These are phyloP conservation scores for Claviceps citrina DNA, from an alignment of 2,329 filamentous ascomycete species.

Conservation along the genomic window DNA sequence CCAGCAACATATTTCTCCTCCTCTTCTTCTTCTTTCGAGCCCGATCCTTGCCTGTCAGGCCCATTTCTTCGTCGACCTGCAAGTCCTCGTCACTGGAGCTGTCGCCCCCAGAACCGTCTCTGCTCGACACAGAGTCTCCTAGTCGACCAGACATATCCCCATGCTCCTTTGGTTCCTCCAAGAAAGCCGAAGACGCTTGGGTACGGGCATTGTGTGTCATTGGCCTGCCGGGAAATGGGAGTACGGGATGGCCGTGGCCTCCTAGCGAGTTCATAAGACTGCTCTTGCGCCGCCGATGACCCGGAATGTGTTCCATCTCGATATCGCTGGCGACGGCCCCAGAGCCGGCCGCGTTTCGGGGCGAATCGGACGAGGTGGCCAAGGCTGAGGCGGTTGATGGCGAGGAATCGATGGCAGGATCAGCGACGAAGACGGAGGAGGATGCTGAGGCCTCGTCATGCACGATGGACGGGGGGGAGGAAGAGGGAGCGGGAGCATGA, in stretches of 20 bases:
- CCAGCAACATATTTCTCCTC: constrained; percentile 50
- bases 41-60: constrained; percentile 60
- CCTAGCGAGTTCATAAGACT: constrained; percentile 31
- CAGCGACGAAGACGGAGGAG: constrained; percentile 1
- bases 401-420: constrained; percentile 1
- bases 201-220: constrained; percentile 4
- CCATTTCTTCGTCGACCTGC: constrained; percentile 80
- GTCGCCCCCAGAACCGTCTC: constrained; percentile 29
- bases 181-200: constrained; percentile 10
- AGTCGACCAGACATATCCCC: constrained; percentile 7
- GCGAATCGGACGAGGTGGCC: constrained; percentile 7
- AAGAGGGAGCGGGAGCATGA: background rate
- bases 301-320: constrained; percentile 40
- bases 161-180: constrained; percentile 30
- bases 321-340: constrained; percentile 24
- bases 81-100: constrained; percentile 56
- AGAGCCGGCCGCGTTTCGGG: constrained; percentile 5
- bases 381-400: constrained; percentile 4
- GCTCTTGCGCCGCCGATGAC: constrained; percentile 40
- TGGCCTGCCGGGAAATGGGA: constrained; percentile 9
- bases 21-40: constrained; percentile 51
- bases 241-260: constrained; percentile 10
- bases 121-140: constrained; percentile 6
- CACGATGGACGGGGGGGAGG: background rate
- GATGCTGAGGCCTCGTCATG: constrained; percentile 1